Conservation (phyloP, 2,329 filamentous ascomycete species). For the Plenodomus lindquistii region DNA sequence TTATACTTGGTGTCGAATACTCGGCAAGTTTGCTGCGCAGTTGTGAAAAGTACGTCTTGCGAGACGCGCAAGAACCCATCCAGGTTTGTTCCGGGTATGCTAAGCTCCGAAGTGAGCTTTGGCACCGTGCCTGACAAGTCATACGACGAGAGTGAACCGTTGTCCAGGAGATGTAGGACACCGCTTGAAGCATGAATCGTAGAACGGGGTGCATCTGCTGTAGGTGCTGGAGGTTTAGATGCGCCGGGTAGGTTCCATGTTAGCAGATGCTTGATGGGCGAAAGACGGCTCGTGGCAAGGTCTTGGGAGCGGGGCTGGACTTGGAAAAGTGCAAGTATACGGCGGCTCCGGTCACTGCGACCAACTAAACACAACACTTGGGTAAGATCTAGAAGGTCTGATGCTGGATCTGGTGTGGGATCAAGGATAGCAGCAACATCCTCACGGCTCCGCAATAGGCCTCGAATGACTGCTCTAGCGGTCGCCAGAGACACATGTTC, state of each 20-base stretch:
- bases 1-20: slow-evolving; percentile 70
- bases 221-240: slow-evolving; percentile 8
- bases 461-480: slow-evolving; percentile 47
- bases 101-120: slow-evolving; percentile 57
- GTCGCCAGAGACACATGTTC: slow-evolving; percentile 42
- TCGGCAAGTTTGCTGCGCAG: slow-evolving; percentile 58
- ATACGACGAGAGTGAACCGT: slow-evolving; percentile 62
- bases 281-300: slow-evolving; percentile 30
- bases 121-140: slow-evolving; percentile 67
- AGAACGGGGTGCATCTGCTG: slow-evolving; percentile 42
- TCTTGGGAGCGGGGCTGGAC: slow-evolving; percentile 38
- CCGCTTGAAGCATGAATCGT: slow-evolving; percentile 67
- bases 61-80: slow-evolving; percentile 70
- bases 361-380: slow-evolving; percentile 41
- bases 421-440: slow-evolving; percentile 49
- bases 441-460: slow-evolving; percentile 50
- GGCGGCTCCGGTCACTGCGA: slow-evolving; percentile 18
- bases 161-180: slow-evolving; percentile 62
- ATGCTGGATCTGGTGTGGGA: slow-evolving; percentile 25
- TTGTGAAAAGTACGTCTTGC: slow-evolving; percentile 66
- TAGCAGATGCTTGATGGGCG: slow-evolving; percentile 39
- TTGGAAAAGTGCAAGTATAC: slow-evolving; percentile 31
- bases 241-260: slow-evolving; percentile 33
- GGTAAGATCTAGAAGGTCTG: slow-evolving; percentile 40
- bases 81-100: slow-evolving; percentile 56